A percentile compares a stretch with the other conserved stretches of the same genome.
Conservation (phyloP, 108 stramenopile genomes). For the Thalassiosira profunda region DNA sequence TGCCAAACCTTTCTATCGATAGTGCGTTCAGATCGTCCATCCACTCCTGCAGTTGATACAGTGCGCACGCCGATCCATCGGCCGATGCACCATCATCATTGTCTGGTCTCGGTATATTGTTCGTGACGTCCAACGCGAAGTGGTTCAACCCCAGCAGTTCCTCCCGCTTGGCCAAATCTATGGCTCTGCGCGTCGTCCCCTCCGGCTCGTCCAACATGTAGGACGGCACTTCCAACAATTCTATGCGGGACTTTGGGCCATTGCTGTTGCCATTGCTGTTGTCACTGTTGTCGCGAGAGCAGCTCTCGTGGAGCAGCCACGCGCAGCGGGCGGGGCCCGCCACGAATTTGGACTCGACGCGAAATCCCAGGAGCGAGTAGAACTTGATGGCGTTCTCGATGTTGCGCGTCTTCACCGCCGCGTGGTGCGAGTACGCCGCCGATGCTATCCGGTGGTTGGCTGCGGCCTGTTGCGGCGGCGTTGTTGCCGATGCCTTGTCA, state of each 20-base stretch:
- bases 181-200: constrained; percentile 64
- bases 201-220: constrained; percentile 73
- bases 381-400: constrained; percentile 84
- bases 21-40: constrained; percentile 65
- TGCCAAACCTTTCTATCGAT: constrained; percentile 68
- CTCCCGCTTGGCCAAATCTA: constrained; percentile 67
- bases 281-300: constrained; percentile 6
- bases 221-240: constrained; percentile 84
- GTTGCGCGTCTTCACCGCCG: constrained; percentile 80
- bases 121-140: constrained; percentile 80
- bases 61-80: constrained; percentile 10
- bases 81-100: not conserved
- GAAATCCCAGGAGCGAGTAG: constrained; percentile 82
- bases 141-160: constrained; percentile 87
- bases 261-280: not conserved
- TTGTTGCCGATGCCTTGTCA: no score
- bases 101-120: constrained; percentile 6
- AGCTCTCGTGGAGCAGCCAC: constrained; percentile 60
- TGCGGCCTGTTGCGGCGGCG: no score
- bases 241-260: constrained; percentile 64
- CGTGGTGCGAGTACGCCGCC: constrained; percentile 56
- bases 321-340: constrained; percentile 81
- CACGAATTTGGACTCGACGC: constrained; percentile 67
- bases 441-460: no score
- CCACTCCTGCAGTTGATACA: constrained; percentile 58